Percentiles rank a stretch among this genome's conserved stretches.
These are phyloP conservation scores for Mucor lusitanicus DNA, from an alignment of 371 early-diverging fungal species.

Conservation along the genomic window DNA sequence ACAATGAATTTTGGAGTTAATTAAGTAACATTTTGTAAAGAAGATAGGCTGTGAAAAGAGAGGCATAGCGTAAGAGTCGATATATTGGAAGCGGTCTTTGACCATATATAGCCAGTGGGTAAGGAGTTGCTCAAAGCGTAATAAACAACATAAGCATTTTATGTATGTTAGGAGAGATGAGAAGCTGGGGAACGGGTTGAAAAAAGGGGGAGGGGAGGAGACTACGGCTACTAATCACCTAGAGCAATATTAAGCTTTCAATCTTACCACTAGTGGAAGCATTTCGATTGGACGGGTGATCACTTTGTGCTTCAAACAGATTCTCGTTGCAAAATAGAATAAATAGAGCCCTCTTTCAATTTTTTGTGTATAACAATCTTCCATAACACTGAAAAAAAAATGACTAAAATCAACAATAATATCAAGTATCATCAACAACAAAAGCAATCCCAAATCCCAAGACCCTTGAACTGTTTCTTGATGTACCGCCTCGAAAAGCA, in stretches of 20 bases:
- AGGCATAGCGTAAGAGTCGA: background rate
- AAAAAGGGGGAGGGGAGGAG: background rate
- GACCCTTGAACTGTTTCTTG: conserved; percentile 71
- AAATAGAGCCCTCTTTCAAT: background rate
- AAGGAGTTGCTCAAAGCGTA: background rate
- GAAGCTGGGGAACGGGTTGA: background rate
- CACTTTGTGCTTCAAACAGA: background rate
- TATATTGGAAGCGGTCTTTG: conserved; percentile 2
- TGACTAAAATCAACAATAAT: background rate
- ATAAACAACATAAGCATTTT: background rate
- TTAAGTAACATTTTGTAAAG: background rate
- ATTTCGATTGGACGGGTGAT: conserved; percentile 15
- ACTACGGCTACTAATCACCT: background rate
- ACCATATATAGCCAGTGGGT: conserved; percentile 4
- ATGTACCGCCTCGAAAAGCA: conserved; percentile 74
- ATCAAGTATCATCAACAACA: background rate
- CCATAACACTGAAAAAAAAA: background rate
- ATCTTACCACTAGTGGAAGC: background rate
- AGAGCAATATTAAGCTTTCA: background rate
- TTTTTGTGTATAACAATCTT: background rate
- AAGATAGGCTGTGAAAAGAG: background rate
- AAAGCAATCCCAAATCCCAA: conserved; percentile 31
- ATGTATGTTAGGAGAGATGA: background rate
- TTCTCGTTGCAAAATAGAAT: background rate
- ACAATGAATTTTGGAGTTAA: background rate